A percentile compares a stretch with the other conserved stretches of the same genome.
These are phyloP conservation scores for Solanum arcanum DNA, from an alignment of 257 asterid genomes.

Conservation along the genomic window DNA sequence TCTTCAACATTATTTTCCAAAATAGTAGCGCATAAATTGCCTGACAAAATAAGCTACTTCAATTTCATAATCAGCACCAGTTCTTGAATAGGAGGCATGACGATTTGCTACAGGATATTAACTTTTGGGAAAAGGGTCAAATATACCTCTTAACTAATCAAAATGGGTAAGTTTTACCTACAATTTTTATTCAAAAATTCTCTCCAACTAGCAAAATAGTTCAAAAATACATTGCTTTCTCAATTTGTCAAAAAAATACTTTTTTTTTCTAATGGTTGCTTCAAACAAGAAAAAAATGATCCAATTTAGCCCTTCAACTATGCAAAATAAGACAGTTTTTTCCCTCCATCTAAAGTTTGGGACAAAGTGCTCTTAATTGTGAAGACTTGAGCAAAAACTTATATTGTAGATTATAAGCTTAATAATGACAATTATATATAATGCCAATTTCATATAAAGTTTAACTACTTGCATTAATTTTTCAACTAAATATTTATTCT, in stretches of 20 bases:
- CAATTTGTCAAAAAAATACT: background rate
- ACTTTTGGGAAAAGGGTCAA: background rate
- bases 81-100: background rate
- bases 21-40: background rate
- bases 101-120: background rate
- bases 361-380: background rate
- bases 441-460: background rate
- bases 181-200: background rate
- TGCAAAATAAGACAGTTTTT: background rate
- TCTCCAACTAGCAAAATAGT: background rate
- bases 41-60: background rate
- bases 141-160: no score
- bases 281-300: background rate
- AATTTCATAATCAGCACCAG: background rate
- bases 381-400: background rate
- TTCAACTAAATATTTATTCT: background rate
- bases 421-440: background rate
- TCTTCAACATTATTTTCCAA: background rate
- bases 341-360: background rate
- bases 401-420: background rate
- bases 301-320: background rate
- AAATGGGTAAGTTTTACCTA: background rate
- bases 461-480: background rate
- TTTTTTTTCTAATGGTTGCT: background rate
- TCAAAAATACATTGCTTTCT: background rate